Conservation (phyloP, 768 basidiomycete genomes). For the Pseudohyphozyma bogoriensis region DNA sequence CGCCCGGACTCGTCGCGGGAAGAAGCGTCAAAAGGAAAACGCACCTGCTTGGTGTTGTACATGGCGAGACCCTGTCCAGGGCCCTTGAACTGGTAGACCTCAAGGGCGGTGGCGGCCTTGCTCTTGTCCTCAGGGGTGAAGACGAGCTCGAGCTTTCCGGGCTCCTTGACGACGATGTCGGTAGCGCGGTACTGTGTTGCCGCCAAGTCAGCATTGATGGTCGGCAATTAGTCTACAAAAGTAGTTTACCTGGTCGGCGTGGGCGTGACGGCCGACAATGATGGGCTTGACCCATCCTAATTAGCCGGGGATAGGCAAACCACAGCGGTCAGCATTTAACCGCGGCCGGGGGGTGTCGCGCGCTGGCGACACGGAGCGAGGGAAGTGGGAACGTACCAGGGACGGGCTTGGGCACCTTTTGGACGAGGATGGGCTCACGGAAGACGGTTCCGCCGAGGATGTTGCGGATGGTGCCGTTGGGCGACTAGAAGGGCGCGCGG, state of each 20-base stretch:
- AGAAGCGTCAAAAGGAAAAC: conserved; percentile 9
- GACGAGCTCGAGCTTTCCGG: conserved; percentile 86
- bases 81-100: conserved; percentile 90
- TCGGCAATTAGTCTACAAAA: background rate
- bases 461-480: conserved; percentile 66
- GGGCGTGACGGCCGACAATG: conserved; percentile 90
- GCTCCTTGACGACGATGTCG: conserved; percentile 79
- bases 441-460: conserved; percentile 97
- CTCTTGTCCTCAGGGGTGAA: conserved; percentile 67
- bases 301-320: too few species aligned
- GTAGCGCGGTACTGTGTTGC: conserved; percentile 79
- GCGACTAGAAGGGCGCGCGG: conserved; percentile 4
- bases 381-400: conserved; percentile 41
- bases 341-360: too few species aligned
- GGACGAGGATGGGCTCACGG: conserved; percentile 91
- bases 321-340: too few species aligned
- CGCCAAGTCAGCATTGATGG: background rate
- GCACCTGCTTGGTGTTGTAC: conserved; percentile 83
- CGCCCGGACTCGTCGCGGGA: too few species aligned
- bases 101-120: conserved; percentile 41
- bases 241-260: conserved; percentile 67
- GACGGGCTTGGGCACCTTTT: conserved; percentile 79
- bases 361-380: background rate
- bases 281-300: conserved; percentile 96
- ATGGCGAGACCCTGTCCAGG: conserved; percentile 88